Percentiles rank a stretch among this genome's conserved stretches.
Conservation (phyloP, 78 protist genomes). For the Speleostelium caveatum region DNA sequence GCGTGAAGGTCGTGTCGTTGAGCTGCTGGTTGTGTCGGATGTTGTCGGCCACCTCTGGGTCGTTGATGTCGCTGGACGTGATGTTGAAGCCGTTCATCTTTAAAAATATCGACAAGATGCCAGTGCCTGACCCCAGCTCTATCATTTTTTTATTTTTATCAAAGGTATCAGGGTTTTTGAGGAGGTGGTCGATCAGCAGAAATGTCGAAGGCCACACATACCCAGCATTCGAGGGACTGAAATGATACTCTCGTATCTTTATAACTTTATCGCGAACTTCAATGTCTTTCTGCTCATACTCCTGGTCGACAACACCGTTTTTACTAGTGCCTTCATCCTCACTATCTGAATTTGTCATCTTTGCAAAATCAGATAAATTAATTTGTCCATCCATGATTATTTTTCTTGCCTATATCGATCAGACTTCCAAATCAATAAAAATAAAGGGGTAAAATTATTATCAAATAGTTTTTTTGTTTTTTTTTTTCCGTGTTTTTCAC, state of each 20-base stretch:
- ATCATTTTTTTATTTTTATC: constrained; percentile 33
- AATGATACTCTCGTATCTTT: constrained; percentile 57
- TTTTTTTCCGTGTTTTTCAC: too few species aligned
- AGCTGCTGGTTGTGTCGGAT: constrained; percentile 12
- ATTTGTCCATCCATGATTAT: too few species aligned
- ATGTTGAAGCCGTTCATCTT: constrained; percentile 43
- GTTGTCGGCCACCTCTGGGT: constrained; percentile 26
- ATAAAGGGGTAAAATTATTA: too few species aligned
- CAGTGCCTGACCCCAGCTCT: constrained; percentile 67
- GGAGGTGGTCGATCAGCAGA: constrained; percentile 12
- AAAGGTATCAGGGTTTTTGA: constrained; percentile 5
- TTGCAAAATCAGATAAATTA: constrained; percentile 67
- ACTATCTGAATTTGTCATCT: constrained; percentile 65
- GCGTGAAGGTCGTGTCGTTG: constrained; percentile 19
- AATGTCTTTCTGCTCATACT: constrained; percentile 37
- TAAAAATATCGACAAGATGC: constrained; percentile 34
- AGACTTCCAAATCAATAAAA: too few species aligned
- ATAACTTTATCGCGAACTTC: background rate
- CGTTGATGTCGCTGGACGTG: constrained; percentile 18
- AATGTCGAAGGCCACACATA: constrained; percentile 56
- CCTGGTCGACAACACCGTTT: background rate
- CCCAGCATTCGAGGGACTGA: constrained; percentile 55
- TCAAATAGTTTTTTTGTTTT: too few species aligned
- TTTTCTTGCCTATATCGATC: too few species aligned
- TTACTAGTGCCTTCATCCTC: constrained; percentile 32